Conservation (phyloP, 1,284 basidiomycete species). For the Leccinum pseudoinsigne region DNA sequence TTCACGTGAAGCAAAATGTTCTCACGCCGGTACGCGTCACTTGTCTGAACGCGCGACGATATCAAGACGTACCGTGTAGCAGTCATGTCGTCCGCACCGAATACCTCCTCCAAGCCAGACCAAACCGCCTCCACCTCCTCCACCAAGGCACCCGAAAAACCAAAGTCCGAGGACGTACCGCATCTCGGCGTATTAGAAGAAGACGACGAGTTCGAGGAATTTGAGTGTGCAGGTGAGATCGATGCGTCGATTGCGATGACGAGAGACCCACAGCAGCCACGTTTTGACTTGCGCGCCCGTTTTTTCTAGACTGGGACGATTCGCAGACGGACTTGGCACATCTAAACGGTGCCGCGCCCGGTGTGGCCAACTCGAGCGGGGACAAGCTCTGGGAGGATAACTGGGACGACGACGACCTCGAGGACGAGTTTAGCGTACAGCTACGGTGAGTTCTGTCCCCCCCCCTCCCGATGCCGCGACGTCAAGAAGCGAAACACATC, state of each 20-base stretch:
- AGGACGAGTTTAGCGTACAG: constrained; percentile 96
- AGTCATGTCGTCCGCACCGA: constrained; percentile 35
- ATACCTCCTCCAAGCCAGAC: constrained; percentile 40
- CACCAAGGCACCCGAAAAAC: constrained; percentile 36
- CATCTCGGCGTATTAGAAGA: constrained; percentile 78
- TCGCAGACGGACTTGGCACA: constrained; percentile 80
- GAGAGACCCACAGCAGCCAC: neutral
- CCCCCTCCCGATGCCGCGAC: neutral
- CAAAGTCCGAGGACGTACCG: constrained; percentile 41
- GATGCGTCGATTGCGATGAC: neutral
- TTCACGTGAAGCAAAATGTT: constrained; percentile 6
- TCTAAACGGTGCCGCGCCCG: constrained; percentile 67
- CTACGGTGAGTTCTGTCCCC: constrained; percentile 65
- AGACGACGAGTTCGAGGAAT: constrained; percentile 86
- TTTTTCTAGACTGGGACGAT: constrained; percentile 78
- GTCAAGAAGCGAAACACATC: neutral
- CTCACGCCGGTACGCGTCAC: constrained; percentile 27
- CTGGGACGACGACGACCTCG: constrained; percentile 99
- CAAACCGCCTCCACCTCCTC: constrained; percentile 15
- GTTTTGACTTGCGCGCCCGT: constrained; percentile 3
- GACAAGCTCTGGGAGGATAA: constrained; percentile 98
- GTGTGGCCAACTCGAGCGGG: constrained; percentile 69
- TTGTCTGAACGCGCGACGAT: neutral
- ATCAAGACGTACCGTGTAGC: neutral
- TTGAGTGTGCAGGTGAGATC: constrained; percentile 63